Evolutionary conservation across 805 yeast species (phyloP).

Genomic region (Starmera quercuum): DNA sequence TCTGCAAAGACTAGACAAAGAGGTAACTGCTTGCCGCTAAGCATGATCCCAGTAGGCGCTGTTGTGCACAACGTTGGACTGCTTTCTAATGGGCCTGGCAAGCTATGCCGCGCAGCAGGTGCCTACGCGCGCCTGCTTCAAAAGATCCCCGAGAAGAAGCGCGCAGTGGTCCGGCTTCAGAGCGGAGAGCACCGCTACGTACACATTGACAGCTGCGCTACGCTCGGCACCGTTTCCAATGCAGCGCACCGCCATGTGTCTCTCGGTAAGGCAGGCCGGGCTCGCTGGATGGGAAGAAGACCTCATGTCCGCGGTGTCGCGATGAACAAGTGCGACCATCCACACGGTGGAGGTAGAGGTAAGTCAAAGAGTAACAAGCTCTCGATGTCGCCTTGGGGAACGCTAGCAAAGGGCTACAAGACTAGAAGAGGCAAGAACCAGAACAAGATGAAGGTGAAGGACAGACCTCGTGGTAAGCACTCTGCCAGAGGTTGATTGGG

Average conservation of each 20-base stretch:
- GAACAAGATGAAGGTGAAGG: constrained; percentile 80
- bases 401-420: constrained; percentile 84
- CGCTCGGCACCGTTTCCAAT: constrained; percentile 88
- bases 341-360: constrained; percentile 99
- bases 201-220: constrained; percentile 80
- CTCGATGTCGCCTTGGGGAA: constrained; percentile 96
- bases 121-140: constrained; percentile 83
- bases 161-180: constrained; percentile 75
- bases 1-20: constrained; percentile 81
- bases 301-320: constrained; percentile 98
- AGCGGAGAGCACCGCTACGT: constrained; percentile 94
- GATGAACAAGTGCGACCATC: constrained; percentile 96
- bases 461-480: constrained; percentile 80
- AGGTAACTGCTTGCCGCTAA: constrained; percentile 91
- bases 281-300: constrained; percentile 86
- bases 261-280: constrained; percentile 95
- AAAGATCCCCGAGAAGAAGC: constrained; percentile 60
- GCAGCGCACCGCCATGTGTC: constrained; percentile 83
- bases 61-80: constrained; percentile 84
- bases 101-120: constrained; percentile 91
- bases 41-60: constrained; percentile 92
- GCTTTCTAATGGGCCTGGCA: constrained; percentile 69
- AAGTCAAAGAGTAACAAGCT: constrained; percentile 93
- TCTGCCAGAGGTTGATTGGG: too few species aligned
- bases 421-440: constrained; percentile 86